Base-by-base conservation (phyloP, 2,329 filamentous ascomycete genomes). In the Gyromitra esculenta region DNA sequence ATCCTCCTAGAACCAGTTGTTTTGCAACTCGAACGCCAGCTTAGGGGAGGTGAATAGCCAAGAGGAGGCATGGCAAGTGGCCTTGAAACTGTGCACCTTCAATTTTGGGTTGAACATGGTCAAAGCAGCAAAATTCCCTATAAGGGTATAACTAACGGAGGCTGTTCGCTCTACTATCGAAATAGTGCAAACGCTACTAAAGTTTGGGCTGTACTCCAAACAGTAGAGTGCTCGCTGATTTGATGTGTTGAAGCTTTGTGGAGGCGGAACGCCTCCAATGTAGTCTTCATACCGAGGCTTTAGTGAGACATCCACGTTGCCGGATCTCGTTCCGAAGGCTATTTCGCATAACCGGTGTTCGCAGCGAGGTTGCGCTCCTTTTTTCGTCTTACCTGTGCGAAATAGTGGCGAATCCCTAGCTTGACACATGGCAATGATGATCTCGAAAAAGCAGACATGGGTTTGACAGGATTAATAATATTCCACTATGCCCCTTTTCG, bases 381-480 rank as follows among this genome's bases (percentile, higher is more conserved):
- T 21, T 52, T 52, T 52, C 18, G 48, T 52, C n/a, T 52, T 52
- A 18, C 48, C 48, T 52, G 7, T 52, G 18, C 4, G 18, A 52
- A 56, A 4, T 31, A 25, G 52, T 35, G 52, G 52, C 52, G 52
- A 56, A 56, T 56, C 31, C 6, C 15, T 52, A 52, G 48, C 18
- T 52, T 52, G 48, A 52, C 52, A 56, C 52, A 56, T 56, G 52
- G 52, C 52, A 56, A 56, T 21, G 52, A 15, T 35, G 48, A 18
- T 52, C 48, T 18, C 6, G 13, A 18, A 52, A 52, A 52, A n/a
- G 6, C 6, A 21, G n/a, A 18, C 6, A n/a, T n/a, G 13, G 48
- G 18, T 56, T 35, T 35, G 25, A 35, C 25, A 56, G 8, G 52
- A 56, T 31, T 31, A 31, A 8, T 21, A 56, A 31, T 11, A 35